phyloP scores from a whole-genome alignment of 257 asterid species.

The Knoxia roxburghii region DNA sequence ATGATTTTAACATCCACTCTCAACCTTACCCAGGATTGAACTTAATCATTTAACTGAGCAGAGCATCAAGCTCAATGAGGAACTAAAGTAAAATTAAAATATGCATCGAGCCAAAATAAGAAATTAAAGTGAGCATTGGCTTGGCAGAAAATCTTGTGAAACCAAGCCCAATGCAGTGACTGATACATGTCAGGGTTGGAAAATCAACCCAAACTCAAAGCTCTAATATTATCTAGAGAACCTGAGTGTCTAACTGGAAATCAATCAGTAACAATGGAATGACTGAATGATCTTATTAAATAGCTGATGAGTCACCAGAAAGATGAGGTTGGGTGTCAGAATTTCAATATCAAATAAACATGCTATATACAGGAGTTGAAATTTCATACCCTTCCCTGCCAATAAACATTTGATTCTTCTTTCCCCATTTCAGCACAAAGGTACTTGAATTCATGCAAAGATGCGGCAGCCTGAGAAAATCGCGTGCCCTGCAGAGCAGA shows the following conservation, averaged over 20 bases:
- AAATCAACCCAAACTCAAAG: constrained; percentile 2
- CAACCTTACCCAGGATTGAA: too few relatives aligned
- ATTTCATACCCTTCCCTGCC: constrained; percentile 59
- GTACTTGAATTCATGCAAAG: constrained; percentile 77
- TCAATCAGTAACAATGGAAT: background rate
- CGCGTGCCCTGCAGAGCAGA: constrained; percentile 57
- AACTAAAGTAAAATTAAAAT: background rate
- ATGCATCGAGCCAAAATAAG: background rate
- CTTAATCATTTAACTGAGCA: background rate
- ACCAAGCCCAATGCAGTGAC: background rate
- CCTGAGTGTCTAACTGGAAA: background rate
- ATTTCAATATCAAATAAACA: background rate
- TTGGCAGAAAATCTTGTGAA: background rate
- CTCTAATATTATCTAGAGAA: background rate
- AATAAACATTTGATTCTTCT: constrained; percentile 57
- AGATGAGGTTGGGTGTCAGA: background rate
- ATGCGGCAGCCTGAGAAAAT: constrained; percentile 93
- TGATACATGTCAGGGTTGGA: background rate
- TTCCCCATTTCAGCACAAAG: constrained; percentile 61
- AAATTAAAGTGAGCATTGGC: background rate
- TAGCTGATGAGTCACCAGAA: background rate
- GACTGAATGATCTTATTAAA: background rate
- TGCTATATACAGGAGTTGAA: background rate
- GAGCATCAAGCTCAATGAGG: background rate
- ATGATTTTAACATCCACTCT: too few relatives aligned